Evolutionary conservation across 2,329 filamentous ascomycete genomes (phyloP).

Genomic region (Pseudogymnoascus sp.): DNA sequence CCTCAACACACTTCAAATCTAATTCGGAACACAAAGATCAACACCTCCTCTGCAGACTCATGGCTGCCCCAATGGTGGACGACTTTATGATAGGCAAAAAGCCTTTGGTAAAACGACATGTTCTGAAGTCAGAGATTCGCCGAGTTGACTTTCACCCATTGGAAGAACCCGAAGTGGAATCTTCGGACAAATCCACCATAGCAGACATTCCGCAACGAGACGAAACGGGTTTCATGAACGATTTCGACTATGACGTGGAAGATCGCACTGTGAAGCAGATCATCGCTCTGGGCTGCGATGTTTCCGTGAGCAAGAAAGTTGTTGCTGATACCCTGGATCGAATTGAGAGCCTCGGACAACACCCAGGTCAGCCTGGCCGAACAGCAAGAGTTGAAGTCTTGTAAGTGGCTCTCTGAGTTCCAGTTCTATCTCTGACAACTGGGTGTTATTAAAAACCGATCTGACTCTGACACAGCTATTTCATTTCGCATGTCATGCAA

Average conservation of each 20-base stretch:
- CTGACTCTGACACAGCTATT: slow-evolving; percentile 36
- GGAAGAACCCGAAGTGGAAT: not conserved
- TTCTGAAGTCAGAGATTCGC: not conserved
- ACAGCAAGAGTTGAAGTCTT: not conserved
- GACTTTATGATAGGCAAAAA: not conserved
- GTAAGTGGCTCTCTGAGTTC: not conserved
- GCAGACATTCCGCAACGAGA: not conserved
- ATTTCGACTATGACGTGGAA: slow-evolving; percentile 20
- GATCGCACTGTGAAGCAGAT: slow-evolving; percentile 46
- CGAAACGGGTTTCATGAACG: slow-evolving; percentile 20
- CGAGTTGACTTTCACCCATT: not conserved
- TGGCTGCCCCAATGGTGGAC: not conserved
- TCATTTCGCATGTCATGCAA: slow-evolving; percentile 54
- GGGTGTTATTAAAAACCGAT: too few relatives aligned
- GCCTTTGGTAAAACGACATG: not conserved
- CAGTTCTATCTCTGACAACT: too few relatives aligned
- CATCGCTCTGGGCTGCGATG: slow-evolving; percentile 49
- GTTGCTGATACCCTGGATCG: slow-evolving; percentile 39
- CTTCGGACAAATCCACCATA: not conserved
- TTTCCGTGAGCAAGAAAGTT: slow-evolving; percentile 43
- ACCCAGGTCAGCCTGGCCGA: slow-evolving; percentile 9
- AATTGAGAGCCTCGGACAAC: slow-evolving; percentile 47
- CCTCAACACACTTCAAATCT: not conserved
- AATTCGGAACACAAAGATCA: not conserved
- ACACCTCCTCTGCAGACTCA: not conserved